These are phyloP conservation scores for Sphagnum magellanicum DNA, from an alignment of 228 moss, liverwort and hornwort species.

Conservation along the genomic window DNA sequence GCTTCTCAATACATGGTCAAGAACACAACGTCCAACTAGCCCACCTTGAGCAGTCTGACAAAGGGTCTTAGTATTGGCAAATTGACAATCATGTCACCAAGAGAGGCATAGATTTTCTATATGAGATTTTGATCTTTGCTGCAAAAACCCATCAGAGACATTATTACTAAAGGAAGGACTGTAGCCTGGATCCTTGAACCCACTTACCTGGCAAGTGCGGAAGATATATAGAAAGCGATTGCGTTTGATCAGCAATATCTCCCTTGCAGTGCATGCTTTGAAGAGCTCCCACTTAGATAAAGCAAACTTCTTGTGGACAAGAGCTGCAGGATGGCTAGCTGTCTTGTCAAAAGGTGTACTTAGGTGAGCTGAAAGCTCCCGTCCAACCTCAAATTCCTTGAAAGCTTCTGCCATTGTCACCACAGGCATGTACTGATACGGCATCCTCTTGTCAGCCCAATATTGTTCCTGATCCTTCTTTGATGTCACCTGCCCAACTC, in stretches of 20 bases:
- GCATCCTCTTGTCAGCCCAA: slow-evolving; percentile 55
- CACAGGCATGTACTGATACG: slow-evolving; percentile 69
- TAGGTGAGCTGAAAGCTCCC: slow-evolving; percentile 36
- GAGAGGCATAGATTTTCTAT: too few relatives aligned
- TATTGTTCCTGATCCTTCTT: slow-evolving; percentile 90
- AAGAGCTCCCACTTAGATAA: slow-evolving; percentile 59
- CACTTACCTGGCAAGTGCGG: slow-evolving; percentile 79
- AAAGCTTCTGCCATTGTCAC: slow-evolving; percentile 57
- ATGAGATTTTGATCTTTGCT: too few relatives aligned
- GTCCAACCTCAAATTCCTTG: slow-evolving; percentile 45
- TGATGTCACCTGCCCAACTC: slow-evolving; percentile 64
- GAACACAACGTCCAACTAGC: too few relatives aligned
- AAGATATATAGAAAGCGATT: slow-evolving; percentile 83
- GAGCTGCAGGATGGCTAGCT: slow-evolving; percentile 55
- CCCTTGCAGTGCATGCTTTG: slow-evolving; percentile 71
- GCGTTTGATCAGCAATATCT: slow-evolving; percentile 66
- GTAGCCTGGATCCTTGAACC: too few relatives aligned
- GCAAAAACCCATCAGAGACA: too few relatives aligned
- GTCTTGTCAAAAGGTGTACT: slow-evolving; percentile 48
- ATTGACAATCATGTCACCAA: too few relatives aligned
- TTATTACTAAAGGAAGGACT: too few relatives aligned
- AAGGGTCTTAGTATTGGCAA: too few relatives aligned
- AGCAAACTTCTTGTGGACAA: slow-evolving; percentile 45
- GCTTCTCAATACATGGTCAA: too few relatives aligned
- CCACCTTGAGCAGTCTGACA: too few relatives aligned